Evolutionary conservation across 768 basidiomycete genomes (phyloP), one percentile per base, ranked within the genome.

Genomic region (Trametopsis cervina): DNA sequence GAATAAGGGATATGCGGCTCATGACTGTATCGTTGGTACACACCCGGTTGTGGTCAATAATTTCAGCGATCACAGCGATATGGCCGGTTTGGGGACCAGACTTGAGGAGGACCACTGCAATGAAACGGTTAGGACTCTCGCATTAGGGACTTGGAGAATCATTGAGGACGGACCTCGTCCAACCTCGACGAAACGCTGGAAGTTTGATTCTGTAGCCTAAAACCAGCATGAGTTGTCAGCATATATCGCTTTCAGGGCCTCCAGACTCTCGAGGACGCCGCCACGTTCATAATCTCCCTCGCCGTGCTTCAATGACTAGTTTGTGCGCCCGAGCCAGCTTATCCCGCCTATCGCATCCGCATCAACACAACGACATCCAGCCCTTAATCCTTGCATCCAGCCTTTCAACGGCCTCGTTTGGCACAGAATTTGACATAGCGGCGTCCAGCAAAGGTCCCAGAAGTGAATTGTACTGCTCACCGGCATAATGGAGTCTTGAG

Each of bases 31-130:
- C n/a, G n/a, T n/a, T n/a, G n/a, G n/a, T 27, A 67, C 87, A 53
- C 65, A 96, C 95, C 66, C 94, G 83, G 77, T 93, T 95, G 78
- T 98, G 95, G 81, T 98, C 96, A 56, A 98, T 94, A 69, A 98
- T 94, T 70, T 98, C 93, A 43, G 82, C 84, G 66, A 99, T 94
- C 55, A 92, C 86, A 47, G 96, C 96, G 60, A 96, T 89, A 68
- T 84, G 87, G 57, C 93, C 93, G 39, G 81, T 74, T 50, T 72
- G 79, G 49, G 90, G 89, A 47, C 95, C 95, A 50, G 83, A 68
- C 67, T 87, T 89, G 73, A 98, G 78, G 72, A 98, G 91, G 67
- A 97, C 91, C 54, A 97, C 92, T 85, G 54, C 20, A 46, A 46
- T 46, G 23, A 15, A 38, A 40, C 17, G 23, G 20, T 42, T 29